Evolutionary conservation across 306 rosid species (phyloP).

Genomic region (Rubus parviflorus): DNA sequence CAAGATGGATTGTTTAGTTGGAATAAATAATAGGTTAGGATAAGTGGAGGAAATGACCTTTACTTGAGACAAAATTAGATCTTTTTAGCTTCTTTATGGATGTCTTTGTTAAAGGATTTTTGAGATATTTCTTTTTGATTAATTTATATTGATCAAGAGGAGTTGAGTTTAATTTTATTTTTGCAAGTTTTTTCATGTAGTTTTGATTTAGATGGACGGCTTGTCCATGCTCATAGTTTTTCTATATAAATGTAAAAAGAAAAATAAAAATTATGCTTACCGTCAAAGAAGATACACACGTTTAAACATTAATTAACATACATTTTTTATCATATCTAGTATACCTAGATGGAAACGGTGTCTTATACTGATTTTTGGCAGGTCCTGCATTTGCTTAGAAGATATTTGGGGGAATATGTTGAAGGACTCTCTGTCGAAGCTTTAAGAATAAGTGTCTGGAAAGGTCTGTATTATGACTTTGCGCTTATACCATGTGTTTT

Average conservation of each 20-base stretch:
- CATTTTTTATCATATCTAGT: not conserved
- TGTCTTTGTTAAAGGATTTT: not conserved
- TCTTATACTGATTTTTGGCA: conserved; percentile 23
- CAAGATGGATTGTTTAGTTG: not conserved
- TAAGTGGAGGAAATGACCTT: not conserved
- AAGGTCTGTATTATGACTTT: conserved; percentile 60
- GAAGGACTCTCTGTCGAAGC: conserved; percentile 95
- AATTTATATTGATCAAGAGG: not conserved
- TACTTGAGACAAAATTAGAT: not conserved
- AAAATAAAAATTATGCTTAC: not conserved
- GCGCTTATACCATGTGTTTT: conserved; percentile 16
- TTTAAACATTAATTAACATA: not conserved
- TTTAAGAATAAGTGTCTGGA: conserved; percentile 94
- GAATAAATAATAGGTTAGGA: not conserved
- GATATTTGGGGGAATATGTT: conserved; percentile 94
- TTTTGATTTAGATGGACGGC: not conserved
- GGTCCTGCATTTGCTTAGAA: conserved; percentile 93
- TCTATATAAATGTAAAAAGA: not conserved
- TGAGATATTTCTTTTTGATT: not conserved
- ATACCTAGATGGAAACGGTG: not conserved
- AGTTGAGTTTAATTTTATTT: not conserved
- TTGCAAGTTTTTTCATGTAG: not conserved
- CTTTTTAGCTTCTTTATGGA: not conserved
- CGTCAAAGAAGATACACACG: not conserved
- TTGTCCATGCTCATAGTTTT: not conserved